Conservation (phyloP, 257 asterid genomes). For the Solanum dulcamara region DNA sequence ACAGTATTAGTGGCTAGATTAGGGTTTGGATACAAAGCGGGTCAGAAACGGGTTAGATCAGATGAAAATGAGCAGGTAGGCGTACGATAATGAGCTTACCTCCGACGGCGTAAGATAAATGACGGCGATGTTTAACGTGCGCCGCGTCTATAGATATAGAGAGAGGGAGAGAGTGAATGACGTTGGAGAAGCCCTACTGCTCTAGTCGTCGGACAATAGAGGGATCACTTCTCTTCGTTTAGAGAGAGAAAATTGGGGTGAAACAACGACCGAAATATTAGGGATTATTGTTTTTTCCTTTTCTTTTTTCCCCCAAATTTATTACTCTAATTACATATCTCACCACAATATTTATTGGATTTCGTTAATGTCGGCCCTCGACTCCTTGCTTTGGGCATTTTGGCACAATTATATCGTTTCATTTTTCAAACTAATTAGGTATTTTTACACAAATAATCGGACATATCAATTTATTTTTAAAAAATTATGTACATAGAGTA, state of each 20-base stretch:
- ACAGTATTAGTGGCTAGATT: not conserved
- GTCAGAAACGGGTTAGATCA: constrained; percentile 1
- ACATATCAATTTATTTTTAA: no score
- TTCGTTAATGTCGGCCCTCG: not conserved
- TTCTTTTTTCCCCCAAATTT: not conserved
- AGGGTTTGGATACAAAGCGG: not conserved
- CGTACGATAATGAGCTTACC: constrained; percentile 26
- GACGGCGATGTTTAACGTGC: constrained; percentile 38
- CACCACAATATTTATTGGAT: not conserved
- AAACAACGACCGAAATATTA: not conserved
- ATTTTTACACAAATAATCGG: no score
- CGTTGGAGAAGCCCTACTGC: constrained; percentile 44
- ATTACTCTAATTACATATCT: not conserved
- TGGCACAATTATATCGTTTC: not conserved
- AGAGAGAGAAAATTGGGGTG: not conserved
- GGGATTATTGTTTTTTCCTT: not conserved
- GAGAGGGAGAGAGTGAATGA: constrained; percentile 15
- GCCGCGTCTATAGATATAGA: constrained; percentile 24
- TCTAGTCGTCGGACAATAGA: constrained; percentile 24
- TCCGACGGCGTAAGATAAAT: constrained; percentile 36
- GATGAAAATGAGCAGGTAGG: not conserved
- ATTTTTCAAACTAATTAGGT: not conserved
- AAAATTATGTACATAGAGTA: no score
- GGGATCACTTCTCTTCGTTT: constrained; percentile 10
- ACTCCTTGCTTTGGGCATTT: not conserved